Conservation (phyloP, 768 basidiomycete genomes). For the Leccinum broughii region DNA sequence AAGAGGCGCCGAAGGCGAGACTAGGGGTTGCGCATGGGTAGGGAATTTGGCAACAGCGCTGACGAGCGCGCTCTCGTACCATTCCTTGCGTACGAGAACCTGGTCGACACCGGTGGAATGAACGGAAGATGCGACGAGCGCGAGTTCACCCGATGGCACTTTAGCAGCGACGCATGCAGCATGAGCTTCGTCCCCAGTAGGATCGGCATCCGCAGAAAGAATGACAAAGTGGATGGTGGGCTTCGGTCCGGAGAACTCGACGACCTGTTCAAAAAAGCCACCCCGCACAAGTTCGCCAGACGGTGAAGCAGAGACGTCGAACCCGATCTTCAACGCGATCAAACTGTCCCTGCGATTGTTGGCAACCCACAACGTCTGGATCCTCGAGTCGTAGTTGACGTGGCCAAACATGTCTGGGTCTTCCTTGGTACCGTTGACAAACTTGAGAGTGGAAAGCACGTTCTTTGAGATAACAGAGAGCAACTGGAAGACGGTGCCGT, state of each 20-base stretch:
- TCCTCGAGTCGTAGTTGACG: slow-evolving; percentile 79
- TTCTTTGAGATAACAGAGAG: slow-evolving; percentile 72
- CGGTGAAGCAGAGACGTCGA: slow-evolving; percentile 57
- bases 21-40: no score
- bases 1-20: no score
- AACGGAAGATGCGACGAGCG: slow-evolving; percentile 85
- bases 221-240: slow-evolving; percentile 90
- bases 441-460: slow-evolving; percentile 77
- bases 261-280: slow-evolving; percentile 76
- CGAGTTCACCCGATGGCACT: slow-evolving; percentile 70
- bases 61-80: no score
- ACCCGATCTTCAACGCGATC: slow-evolving; percentile 73
- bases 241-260: slow-evolving; percentile 82
- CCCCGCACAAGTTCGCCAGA: slow-evolving; percentile 62
- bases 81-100: no score
- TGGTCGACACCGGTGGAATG: slow-evolving; percentile 84
- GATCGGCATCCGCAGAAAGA: slow-evolving; percentile 80
- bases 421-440: slow-evolving; percentile 66
- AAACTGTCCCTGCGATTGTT: slow-evolving; percentile 84
- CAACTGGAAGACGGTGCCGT: slow-evolving; percentile 82
- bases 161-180: slow-evolving; percentile 85
- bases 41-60: no score
- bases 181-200: slow-evolving; percentile 77
- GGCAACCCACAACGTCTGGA: slow-evolving; percentile 86
- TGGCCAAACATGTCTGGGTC: slow-evolving; percentile 89